Conservation (phyloP, 345 rosid species). For the Capsella bursapastoris region DNA sequence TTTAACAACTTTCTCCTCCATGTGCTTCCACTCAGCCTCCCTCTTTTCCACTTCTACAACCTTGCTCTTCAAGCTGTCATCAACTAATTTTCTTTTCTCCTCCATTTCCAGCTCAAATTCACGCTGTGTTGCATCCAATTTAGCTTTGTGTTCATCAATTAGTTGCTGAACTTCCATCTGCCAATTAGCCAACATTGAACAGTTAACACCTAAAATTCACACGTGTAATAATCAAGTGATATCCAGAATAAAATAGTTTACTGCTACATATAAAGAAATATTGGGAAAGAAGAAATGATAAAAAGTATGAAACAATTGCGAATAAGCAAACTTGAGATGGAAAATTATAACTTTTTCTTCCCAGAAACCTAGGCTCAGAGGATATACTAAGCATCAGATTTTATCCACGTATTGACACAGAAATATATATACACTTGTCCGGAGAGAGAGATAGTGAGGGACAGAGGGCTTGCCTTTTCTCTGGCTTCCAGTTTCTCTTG, state of each 20-base stretch:
- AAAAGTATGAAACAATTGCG: background rate
- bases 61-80: constrained; percentile 73
- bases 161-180: constrained; percentile 85
- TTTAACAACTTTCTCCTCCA: constrained; percentile 80
- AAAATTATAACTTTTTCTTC: background rate
- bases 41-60: constrained; percentile 73
- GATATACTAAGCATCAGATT: too few species aligned
- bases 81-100: constrained; percentile 71
- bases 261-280: background rate
- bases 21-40: constrained; percentile 82
- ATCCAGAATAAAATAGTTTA: background rate
- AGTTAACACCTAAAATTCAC: constrained; percentile 26
- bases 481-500: constrained; percentile 85
- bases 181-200: constrained; percentile 24
- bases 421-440: background rate
- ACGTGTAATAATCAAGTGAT: constrained; percentile 8
- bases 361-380: background rate
- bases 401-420: too few species aligned
- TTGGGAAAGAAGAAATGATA: background rate
- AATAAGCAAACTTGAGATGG: constrained; percentile 8
- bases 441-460: background rate
- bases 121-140: constrained; percentile 64
- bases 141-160: constrained; percentile 75
- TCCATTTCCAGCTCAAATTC: constrained; percentile 85
- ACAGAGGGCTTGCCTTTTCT: constrained; percentile 63